A percentile compares a stretch with the other conserved stretches of the same genome.
These are phyloP conservation scores for Syzygium jambos DNA, from an alignment of 345 rosid genomes.

Conservation along the genomic window DNA sequence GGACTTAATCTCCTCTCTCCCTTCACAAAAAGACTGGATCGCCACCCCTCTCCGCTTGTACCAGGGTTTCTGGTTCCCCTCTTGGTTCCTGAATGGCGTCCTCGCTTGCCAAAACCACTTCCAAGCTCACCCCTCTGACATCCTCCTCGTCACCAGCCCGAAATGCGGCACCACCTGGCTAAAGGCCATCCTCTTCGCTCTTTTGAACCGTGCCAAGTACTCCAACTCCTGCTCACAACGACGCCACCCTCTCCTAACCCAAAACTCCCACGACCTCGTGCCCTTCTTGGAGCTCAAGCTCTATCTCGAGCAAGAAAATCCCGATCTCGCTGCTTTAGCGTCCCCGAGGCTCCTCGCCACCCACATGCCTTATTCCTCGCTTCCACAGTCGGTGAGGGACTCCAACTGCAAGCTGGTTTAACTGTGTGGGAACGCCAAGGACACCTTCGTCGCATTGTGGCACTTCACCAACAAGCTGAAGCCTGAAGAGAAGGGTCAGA, in stretches of 20 bases:
- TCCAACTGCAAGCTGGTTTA: not conserved
- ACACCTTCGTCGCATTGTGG: not conserved
- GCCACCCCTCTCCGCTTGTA: not conserved
- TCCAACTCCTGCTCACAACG: too few species aligned
- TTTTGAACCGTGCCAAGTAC: too few species aligned
- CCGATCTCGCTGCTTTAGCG: not conserved
- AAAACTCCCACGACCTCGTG: not conserved
- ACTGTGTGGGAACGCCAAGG: not conserved
- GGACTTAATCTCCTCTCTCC: not conserved
- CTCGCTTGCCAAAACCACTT: not conserved
- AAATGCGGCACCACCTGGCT: conserved; percentile 1
- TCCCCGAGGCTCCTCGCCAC: not conserved
- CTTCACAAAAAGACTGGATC: not conserved
- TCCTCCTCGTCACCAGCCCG: not conserved
- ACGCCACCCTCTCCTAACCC: not conserved
- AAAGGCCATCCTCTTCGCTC: too few species aligned
- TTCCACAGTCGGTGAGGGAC: not conserved
- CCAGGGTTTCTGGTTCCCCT: not conserved
- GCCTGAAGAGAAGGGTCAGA: not conserved
- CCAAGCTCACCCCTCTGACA: not conserved
- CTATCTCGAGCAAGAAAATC: not conserved
- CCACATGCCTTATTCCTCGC: not conserved
- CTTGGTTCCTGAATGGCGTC: not conserved
- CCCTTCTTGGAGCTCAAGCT: not conserved
- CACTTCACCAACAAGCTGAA: not conserved